Conservation (phyloP, 345 rosid species). For the Citrus sinensis region DVS_A1.0 CM039168.1:833001-833500, state of each 20-base stretch:
- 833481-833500: neutral
- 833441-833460: neutral
- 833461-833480: neutral
- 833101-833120: neutral
- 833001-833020: neutral
- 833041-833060: neutral
- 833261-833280: slow-evolving; percentile 80
- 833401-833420: neutral
- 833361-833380: neutral
- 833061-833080: neutral
- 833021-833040: neutral
- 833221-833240: slow-evolving; percentile 72
- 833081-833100: neutral
- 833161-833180: slow-evolving; percentile 90
- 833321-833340: neutral
- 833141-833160: slow-evolving; percentile 11
- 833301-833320: neutral
- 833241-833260: slow-evolving; percentile 85
- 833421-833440: neutral
- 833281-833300: slow-evolving; percentile 57
- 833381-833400: neutral
- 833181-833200: slow-evolving; percentile 83
- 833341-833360: neutral
- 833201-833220: slow-evolving; percentile 72
- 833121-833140: neutral